Evolutionary conservation across 2,329 filamentous ascomycete species (phyloP).

Genomic region (Metarhizium sp.): DNA sequence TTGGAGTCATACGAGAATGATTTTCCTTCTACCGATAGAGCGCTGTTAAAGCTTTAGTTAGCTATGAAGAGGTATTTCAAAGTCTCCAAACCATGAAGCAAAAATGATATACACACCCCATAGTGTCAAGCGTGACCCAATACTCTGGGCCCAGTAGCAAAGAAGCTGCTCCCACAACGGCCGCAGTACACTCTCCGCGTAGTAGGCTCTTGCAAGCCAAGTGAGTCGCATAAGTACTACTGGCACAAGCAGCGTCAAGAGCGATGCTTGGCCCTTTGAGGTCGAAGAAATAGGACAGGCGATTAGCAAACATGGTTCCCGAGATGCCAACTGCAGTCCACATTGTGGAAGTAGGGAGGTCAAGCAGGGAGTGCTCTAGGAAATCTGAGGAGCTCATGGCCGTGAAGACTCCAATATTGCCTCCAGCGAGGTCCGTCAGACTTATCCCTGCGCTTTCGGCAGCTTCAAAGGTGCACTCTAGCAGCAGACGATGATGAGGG

Average conservation of each 20-base stretch:
- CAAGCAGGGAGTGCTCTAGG: not conserved
- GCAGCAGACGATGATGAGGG: constrained; percentile 36
- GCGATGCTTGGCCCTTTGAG: constrained; percentile 15
- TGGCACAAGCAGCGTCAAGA: constrained; percentile 30
- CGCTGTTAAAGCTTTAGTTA: constrained; percentile 7
- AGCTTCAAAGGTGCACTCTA: constrained; percentile 39
- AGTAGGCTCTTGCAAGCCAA: constrained; percentile 10
- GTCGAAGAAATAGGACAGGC: constrained; percentile 13
- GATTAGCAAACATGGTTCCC: constrained; percentile 8
- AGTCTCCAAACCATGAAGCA: not conserved
- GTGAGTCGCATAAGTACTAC: constrained; percentile 24
- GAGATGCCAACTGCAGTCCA: constrained; percentile 6
- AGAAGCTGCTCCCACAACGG: constrained; percentile 11
- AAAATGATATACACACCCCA: not conserved
- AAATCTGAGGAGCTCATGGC: constrained; percentile 4
- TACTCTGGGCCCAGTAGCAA: constrained; percentile 7
- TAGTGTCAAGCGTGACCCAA: constrained; percentile 7
- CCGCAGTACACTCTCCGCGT: constrained; percentile 6
- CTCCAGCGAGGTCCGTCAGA: constrained; percentile 32
- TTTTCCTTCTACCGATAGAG: constrained; percentile 16
- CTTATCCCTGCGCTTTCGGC: constrained; percentile 38
- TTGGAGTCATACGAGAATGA: constrained; percentile 24
- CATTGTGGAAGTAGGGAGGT: not conserved
- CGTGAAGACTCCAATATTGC: constrained; percentile 32
- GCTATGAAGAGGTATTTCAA: constrained; percentile 4